Base-by-base conservation (phyloP, 805 yeast genomes). In the Yamadazyma sp. region DNA sequence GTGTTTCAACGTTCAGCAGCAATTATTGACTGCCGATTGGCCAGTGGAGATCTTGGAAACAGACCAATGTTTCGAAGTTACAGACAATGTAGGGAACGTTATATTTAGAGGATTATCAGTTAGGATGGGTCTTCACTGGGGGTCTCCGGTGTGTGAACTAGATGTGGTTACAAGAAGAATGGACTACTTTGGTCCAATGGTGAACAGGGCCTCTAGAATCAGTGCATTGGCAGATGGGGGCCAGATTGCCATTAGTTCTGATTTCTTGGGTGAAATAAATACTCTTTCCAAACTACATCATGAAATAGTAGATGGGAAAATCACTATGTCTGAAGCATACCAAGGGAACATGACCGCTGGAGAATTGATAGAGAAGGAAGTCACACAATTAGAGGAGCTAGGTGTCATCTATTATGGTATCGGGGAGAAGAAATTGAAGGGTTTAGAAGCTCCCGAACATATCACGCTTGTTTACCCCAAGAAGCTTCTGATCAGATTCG, bases 181-280 rank as follows among this genome's bases (percentile, higher is more conserved):
- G 99, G 99, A 93, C 64, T 93, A 93, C 61, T 84, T 93, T 52
- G 99, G 99, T 0, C 99, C 99, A 0, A 90, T 93, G 89, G 99
- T 93, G 21, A 93, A 93, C 54, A 74, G 96, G 35, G 87, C 99
- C 1, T 82, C 98, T 1, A 75, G 99, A 52, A 91, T 93, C 17
- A 82, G 90, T 55, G 85, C 95, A 6, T 84, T 87, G 35, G 99
- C 99, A 0, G 96, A 88, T 60, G 99, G 99, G 42, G 99, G 99
- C n/a, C 96, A 91, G 60, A 86, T 91, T 19, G 80, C 95, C 0
- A 73, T 90, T 40, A 84, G 95, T 52, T 73, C 80, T 6, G 97
- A 91, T 59, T 86, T 88, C 53, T 67, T 84, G 48, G 73, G 74
- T 30, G 96, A 86, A 54, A 75, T 88, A 53, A 72, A 71, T 34